Evolutionary conservation across 345 rosid species (phyloP), one percentile per base, ranked within the genome.

Genomic region (Euclidium syriacum): DNA sequence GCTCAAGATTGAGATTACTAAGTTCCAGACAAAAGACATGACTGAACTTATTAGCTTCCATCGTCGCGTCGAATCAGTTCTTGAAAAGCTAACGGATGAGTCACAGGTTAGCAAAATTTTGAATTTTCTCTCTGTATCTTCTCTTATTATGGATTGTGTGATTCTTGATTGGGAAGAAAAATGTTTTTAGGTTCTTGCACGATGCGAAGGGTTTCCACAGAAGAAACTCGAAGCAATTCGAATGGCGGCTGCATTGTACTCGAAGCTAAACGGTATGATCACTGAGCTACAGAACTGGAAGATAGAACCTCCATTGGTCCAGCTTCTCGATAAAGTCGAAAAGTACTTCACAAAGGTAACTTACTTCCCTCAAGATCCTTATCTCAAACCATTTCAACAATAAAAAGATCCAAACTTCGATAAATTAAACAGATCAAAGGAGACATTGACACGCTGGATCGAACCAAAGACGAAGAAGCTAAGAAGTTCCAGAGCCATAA

Each of bases 141-240:
- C n/a, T n/a, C n/a, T n/a, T n/a, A n/a, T n/a, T n/a, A n/a, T n/a
- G n/a, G n/a, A n/a, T n/a, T n/a, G n/a, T 8, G 7, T 36, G 64
- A 47, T 30, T 55, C 34, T 64, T 58, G 41, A 44, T 15, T 41
- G 3, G 1, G 2, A 10, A 35, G 17, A 15, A 27, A 32, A 12
- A 18, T 55, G 42, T 52, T 29, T 11, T 30, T 78, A 94, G 96
- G 97, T 94, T 42, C 83, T 94, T 36, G 83, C 90, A 5, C 77
- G 90, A 56, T 87, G 92, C 36, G 97, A 94, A 79, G 97, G 86
- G 15, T 86, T 94, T 53, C 97, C 99, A 0, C 77, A 61, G n/a
- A 87, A 83, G 80, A 94, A 90, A 71, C 73, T 94, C 51, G 99
- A 94, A 81, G 75, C 96, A 20, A 26, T 90, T 34, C 77, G 99